Base-by-base conservation (phyloP, 2,329 filamentous ascomycete species). In the Bisporella sp. region DNA sequence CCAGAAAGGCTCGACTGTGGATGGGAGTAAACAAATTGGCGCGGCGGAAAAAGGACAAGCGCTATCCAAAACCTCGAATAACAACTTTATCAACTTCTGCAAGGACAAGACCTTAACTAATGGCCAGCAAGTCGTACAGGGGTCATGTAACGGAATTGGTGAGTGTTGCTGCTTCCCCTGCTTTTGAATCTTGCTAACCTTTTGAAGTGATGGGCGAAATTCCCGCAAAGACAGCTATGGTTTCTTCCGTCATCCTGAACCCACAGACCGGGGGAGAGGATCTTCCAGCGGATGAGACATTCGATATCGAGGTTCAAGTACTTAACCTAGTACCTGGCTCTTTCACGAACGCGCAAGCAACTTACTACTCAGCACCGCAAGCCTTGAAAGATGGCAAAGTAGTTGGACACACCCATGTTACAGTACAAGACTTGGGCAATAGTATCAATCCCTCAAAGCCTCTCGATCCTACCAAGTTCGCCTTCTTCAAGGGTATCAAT, bases 121-220 rank as follows among this genome's bases (percentile, higher is more conserved):
- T 59, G 82, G 81, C 59, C 66, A 75, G 31, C 81, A 85, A 64
- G 69, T 75, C 47, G 70, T 69, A 52, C 65, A 58, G 4, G 82
- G 82, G 21, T 85, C 81, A 35, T 85, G 82, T 69, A 85, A 85
- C 37, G 63, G 64, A 49, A 64, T 66, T 39, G 48, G 63, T 66
- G 61, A 57, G 63, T 61, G 7, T n/a, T 39, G 12, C n/a, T 5
- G 30, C 7, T 31, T 4, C n/a, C 12, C 4, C 28, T 39, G n/a
- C 6, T 4, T 7, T 5, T 28, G 13, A 28, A 7, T n/a, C 31
- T 11, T 28, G 21, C 49, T 59, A 45, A 61, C 7, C 7, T 8
- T 33, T n/a, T 58, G 58, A 53, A 66, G 64, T 58, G 13, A 66
- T 66, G 64, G 64, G 64, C 41, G 59, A 65, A 43, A 62, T 66